Percentiles rank a stretch among this genome's conserved stretches.
Conservation (phyloP, 768 basidiomycete genomes). For the Podaxis sp. region DNA sequence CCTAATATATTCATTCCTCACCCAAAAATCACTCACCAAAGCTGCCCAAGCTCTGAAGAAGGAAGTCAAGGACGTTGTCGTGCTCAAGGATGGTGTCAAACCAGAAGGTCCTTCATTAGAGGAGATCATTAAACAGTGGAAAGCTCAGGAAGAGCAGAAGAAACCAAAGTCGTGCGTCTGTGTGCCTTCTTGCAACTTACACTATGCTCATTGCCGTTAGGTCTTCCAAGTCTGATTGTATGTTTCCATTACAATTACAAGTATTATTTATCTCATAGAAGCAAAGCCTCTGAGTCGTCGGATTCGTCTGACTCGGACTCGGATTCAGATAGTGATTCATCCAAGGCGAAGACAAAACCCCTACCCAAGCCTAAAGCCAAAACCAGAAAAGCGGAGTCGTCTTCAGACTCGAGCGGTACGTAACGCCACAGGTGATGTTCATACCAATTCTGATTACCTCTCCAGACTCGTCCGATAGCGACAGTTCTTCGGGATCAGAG, state of each 20-base stretch:
- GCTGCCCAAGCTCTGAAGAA: constrained; percentile 75
- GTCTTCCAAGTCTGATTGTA: constrained; percentile 2
- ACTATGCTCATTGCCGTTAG: constrained; percentile 14
- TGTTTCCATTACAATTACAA: neutral
- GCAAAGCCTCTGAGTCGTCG: constrained; percentile 7
- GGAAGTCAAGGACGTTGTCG: constrained; percentile 61
- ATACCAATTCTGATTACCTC: neutral
- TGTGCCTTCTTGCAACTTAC: constrained; percentile 10
- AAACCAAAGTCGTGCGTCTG: constrained; percentile 24
- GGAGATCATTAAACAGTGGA: constrained; percentile 69
- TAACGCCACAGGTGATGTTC: neutral
- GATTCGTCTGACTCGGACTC: constrained; percentile 26
- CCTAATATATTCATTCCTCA: constrained; percentile 73
- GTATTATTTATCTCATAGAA: neutral
- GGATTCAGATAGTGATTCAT: neutral
- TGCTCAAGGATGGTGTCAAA: constrained; percentile 55
- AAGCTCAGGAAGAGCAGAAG: constrained; percentile 27
- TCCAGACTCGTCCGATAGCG: constrained; percentile 7
- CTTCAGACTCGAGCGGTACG: constrained; percentile 8
- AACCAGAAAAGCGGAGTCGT: constrained; percentile 6
- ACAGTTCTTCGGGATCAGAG: neutral
- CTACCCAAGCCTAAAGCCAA: neutral
- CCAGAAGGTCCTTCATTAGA: constrained; percentile 57
- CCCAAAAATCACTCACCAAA: constrained; percentile 62
- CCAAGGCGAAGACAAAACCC: constrained; percentile 1